These are phyloP conservation scores for Hymenoscyphus fructigenus DNA, from an alignment of 2,329 filamentous ascomycete species.

Conservation along the genomic window DNA sequence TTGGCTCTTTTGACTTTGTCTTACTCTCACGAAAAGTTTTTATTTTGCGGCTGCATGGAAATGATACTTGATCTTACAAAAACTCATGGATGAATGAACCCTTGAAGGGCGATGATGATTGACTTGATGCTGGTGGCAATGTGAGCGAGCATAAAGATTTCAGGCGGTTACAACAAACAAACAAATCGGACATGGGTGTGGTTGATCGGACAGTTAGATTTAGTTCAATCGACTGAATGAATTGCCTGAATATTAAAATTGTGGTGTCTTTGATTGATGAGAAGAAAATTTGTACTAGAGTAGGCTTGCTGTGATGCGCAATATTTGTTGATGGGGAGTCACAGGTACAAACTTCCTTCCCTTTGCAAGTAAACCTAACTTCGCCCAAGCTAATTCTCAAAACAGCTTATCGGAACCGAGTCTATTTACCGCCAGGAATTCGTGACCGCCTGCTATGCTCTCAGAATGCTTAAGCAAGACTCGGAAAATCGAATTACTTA, in stretches of 20 bases:
- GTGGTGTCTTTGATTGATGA: conserved; percentile 3
- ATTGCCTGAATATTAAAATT: conserved; percentile 4
- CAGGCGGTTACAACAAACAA: conserved; percentile 7
- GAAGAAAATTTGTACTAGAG: background rate
- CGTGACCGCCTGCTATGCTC: too few relatives aligned
- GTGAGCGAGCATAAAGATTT: conserved; percentile 7
- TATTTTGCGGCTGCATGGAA: conserved; percentile 3
- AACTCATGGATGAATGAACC: conserved; percentile 5
- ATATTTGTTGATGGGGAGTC: background rate
- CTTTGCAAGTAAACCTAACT: background rate
- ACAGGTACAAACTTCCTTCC: background rate
- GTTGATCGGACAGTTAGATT: conserved; percentile 13
- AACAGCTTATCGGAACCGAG: background rate
- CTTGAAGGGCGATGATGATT: conserved; percentile 23
- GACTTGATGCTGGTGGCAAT: conserved; percentile 15
- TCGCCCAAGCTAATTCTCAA: background rate
- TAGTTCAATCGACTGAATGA: conserved; percentile 17
- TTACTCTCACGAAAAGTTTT: conserved; percentile 10
- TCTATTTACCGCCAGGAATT: background rate
- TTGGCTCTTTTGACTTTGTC: background rate
- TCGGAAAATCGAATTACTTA: too few relatives aligned
- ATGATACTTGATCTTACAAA: conserved; percentile 7
- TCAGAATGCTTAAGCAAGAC: too few relatives aligned
- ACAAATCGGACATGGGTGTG: conserved; percentile 8
- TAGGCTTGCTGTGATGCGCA: background rate